Base-by-base conservation (phyloP, 2,329 filamentous ascomycete genomes). In the Scleromitrula shiraiana region DNA sequence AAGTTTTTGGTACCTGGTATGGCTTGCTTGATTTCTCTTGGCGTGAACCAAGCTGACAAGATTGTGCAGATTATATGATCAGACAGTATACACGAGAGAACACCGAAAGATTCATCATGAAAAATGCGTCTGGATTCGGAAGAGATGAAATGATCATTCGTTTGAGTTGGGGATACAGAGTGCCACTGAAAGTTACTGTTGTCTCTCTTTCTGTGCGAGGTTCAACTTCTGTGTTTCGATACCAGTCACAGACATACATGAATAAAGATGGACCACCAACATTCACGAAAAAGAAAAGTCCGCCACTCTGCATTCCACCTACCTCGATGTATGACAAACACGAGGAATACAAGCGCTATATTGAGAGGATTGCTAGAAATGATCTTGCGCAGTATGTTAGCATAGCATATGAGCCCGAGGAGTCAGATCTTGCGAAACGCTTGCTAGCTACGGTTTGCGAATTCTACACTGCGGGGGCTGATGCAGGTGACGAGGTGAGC, bases 1-100 rank as follows among this genome's bases (percentile, higher is more conserved):
- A 54, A 45, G 3, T 60, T 63, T 23, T 35, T 62, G n/a, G 53
- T 60, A 17, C 61, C 61, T 33, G 52, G 59, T 61, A 57, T 35
- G 56, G 15, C 29, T 24, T 14, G 7, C 20, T 19, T 17, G 10
- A 32, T 19, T 17, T 8, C 10, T 39, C 33, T 17, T 24, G 23
- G 26, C 8, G 14, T 30, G 24, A 29, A 8, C 23, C 24, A 2
- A 41, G 19, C 39, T 41, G 12, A 51, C 56, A 49, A 57, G 14
- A 33, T 26, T n/a, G 9, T 22, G 14, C 43, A 61, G 58, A 56
- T 35, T 62, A 62, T 44, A 48, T 60, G 7, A 57, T 54, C 46
- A 51, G 56, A 12, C 57, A 61, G 36, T 61, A 61, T 41, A 62
- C 57, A 19, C 43, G 50, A 22, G 52, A 52, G 24, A 57, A 62